Evolutionary conservation across 2,329 filamentous ascomycete species (phyloP), one percentile per base, ranked within the genome.

Genomic region (Blastomyces silverae): DNA sequence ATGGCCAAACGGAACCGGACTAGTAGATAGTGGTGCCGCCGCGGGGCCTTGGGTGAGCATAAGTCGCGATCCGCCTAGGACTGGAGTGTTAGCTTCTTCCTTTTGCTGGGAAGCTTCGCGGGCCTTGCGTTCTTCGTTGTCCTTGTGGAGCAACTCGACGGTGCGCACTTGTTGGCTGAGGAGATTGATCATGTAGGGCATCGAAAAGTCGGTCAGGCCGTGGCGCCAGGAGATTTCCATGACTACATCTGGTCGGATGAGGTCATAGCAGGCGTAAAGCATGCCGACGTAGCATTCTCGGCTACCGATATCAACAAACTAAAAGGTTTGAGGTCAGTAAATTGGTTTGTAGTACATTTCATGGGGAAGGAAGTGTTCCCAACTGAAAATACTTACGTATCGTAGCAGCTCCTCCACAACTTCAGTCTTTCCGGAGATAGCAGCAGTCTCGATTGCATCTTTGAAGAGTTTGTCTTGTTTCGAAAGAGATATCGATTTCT

Each of bases 131-230:
- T 92, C 90, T 78, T 99, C 95, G 74, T 97, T 99, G 79, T 99
- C 95, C 67, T 91, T 90, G 84, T 95, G 96, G 67, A 99, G 85
- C 66, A 83, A 77, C 66, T 92, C 86, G 70, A 99, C 89, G 64
- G 95, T 89, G 70, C 89, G 87, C 50, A 91, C 92, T 80, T 97
- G 92, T 78, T 96, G 92, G 71, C 88, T 87, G 68, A 99, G 83
- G 82, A 95, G 89, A 82, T 97, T 99, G 85, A 99, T 97, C 91
- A 99, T 95, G 83, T 96, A 99, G 22, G 94, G 94, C 95, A 99
- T 99, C 59, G 92, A 96, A 80, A 96, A 99, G 81, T 99, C 94
- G 72, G 88, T 87, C 50, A 99, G 88, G 66, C 92, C 91, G 75
- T 96, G 84, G 71, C 94, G 93, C 94, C 94, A 99, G 66, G 94